These are phyloP conservation scores for Brachypodium distachyon DNA, from an alignment of 202 grass and related monocot species.

Conservation along the genomic window DNA sequence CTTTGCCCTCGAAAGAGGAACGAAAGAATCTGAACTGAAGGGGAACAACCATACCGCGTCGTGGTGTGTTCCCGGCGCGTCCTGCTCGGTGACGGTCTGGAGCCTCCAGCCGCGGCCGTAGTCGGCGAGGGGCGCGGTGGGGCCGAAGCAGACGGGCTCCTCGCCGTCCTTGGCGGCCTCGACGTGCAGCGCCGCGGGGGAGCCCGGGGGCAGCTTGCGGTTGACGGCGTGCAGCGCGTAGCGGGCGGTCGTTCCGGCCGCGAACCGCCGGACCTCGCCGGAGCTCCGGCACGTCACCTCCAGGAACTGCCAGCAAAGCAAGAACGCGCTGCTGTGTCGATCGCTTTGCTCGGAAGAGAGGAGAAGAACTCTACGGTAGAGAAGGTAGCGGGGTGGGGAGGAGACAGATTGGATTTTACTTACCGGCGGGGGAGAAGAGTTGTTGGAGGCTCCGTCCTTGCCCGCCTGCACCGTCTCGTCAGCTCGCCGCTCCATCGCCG, in stretches of 20 bases:
- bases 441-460: not conserved
- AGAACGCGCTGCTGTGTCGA: not conserved
- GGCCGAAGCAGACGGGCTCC: slow-evolving; percentile 75
- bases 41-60: not conserved
- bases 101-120: slow-evolving; percentile 74
- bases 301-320: slow-evolving; percentile 36
- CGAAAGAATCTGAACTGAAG: not conserved
- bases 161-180: slow-evolving; percentile 75
- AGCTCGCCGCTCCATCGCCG: slow-evolving; percentile 2
- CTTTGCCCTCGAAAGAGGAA: not conserved
- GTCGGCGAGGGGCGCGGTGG: slow-evolving; percentile 54
- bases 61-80: slow-evolving; percentile 18
- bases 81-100: slow-evolving; percentile 58
- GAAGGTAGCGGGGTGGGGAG: not conserved
- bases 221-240: slow-evolving; percentile 67
- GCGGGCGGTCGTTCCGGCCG: slow-evolving; percentile 54
- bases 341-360: not conserved
- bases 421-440: slow-evolving; percentile 12
- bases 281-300: slow-evolving; percentile 79
- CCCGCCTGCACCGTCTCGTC: not conserved
- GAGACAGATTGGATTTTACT: not conserved
- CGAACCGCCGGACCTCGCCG: slow-evolving; percentile 65
- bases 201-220: slow-evolving; percentile 45
- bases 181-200: slow-evolving; percentile 55
- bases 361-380: not conserved